Conservation (phyloP, 345 rosid species). For the Garcia nutans region DNA sequence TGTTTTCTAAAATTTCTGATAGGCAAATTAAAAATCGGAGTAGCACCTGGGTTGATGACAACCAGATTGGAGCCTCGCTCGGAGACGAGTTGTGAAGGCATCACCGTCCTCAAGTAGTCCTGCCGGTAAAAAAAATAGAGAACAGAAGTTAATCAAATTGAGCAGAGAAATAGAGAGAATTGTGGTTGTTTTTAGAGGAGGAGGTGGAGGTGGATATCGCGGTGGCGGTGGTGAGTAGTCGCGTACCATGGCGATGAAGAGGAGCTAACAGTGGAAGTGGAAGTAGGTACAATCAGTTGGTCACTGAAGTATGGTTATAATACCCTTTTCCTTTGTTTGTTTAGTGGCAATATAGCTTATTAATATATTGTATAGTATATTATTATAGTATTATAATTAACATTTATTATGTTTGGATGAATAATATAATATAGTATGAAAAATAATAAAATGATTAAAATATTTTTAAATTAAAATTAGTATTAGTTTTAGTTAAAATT, state of each 20-base stretch:
- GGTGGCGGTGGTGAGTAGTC: too few relatives aligned
- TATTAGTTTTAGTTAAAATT: too few relatives aligned
- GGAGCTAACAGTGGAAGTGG: background rate
- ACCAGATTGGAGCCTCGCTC: conserved; percentile 91
- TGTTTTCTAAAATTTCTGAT: background rate
- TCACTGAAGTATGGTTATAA: too few relatives aligned
- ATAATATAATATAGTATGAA: too few relatives aligned
- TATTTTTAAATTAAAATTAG: too few relatives aligned
- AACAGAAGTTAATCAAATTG: background rate
- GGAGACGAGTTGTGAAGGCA: conserved; percentile 76
- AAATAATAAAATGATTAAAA: too few relatives aligned
- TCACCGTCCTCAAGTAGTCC: conserved; percentile 94
- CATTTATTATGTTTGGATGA: too few relatives aligned
- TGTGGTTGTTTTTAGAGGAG: too few relatives aligned
- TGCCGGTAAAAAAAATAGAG: conserved; percentile 18
- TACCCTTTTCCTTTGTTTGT: too few relatives aligned
- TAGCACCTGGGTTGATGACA: conserved; percentile 74
- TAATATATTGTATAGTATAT: too few relatives aligned
- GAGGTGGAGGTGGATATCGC: background rate
- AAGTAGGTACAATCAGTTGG: background rate
- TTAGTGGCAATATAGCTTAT: too few relatives aligned
- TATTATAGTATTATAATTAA: too few relatives aligned
- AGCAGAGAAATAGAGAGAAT: background rate
- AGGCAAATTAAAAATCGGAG: background rate
- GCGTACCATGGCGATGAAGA: conserved; percentile 8